Base-by-base conservation (phyloP, 2,329 filamentous ascomycete species). In the Bretziella fagacearum region DNA sequence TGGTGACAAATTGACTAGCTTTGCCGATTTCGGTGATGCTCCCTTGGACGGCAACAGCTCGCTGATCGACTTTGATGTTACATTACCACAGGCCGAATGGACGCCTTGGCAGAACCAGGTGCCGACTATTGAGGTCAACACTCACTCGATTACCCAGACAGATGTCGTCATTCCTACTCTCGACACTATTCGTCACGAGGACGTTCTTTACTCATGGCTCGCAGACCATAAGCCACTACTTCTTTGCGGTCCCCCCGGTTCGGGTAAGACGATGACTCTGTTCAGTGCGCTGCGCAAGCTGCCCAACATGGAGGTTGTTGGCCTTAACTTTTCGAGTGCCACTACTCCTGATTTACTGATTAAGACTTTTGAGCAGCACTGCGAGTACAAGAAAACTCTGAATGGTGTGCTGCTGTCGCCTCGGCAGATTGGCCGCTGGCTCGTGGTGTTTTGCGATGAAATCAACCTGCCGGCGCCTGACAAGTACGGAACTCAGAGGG, bases 311-410 rank as follows among this genome's bases (percentile, higher is more conserved):
- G 91, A 98, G 63, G 86, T 95, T 49, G 93, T 98, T 26, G 91
- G 91, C 42, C 84, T 99, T 60, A 99, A 99, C 65, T 98, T 99
- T 63, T 98, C 93, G 3, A 98, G 91, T 56, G 93, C 91, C 1
- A 99, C 93, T 0, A 98, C 91, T 0, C 93, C 91, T 1, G 93
- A 98, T 62, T 76, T 99, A 23, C 74, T 99, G 52, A 87, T 98
- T 68, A 98, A 98, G 71, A 98, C 93, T 0, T 94, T 99, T 55
- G 91, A 98, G 65, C 93, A 98, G 61, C 95, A 98, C 63, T 99
- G 91, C 64, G 91, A 98, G 64, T 98, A 99, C 67, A 93, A 89
- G 69, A 98, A 98, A 73, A 96, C 91, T 0, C 68, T 96, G 41
- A 96, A 91, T 59, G 91, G 91, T 35, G 86, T 96, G 17, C 82